Conservation (phyloP, 2,329 filamentous ascomycete species). For the Fusarium ambrosium region DNA sequence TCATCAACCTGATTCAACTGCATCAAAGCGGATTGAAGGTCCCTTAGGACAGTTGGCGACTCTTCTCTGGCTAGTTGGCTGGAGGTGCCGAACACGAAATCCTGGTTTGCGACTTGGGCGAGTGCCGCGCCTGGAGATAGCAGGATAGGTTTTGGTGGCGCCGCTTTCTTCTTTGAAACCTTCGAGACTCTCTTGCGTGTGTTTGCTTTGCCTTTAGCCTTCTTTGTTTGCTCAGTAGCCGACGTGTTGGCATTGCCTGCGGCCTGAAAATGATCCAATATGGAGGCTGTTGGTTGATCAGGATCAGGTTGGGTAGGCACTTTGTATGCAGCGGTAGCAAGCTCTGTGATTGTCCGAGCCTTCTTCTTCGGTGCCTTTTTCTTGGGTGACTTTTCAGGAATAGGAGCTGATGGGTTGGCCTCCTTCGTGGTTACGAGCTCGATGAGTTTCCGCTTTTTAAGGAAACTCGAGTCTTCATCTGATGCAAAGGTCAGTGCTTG, state of each 20-base stretch:
- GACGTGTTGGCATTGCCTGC: constrained; percentile 1
- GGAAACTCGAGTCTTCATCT: constrained; percentile 50
- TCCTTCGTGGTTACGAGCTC: constrained; percentile 61
- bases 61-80: constrained; percentile 84
- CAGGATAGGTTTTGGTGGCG: constrained; percentile 63
- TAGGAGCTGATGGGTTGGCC: constrained; percentile 32
- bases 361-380: constrained; percentile 75
- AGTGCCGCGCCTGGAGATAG: constrained; percentile 78
- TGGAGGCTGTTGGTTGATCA: constrained; percentile 51
- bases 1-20: constrained; percentile 65
- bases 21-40: constrained; percentile 73
- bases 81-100: constrained; percentile 88
- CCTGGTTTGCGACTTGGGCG: constrained; percentile 75
- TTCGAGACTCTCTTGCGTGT: constrained; percentile 50
- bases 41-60: constrained; percentile 74
- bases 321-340: constrained; percentile 79
- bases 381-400: constrained; percentile 56
- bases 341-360: constrained; percentile 80
- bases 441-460: constrained; percentile 70
- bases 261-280: constrained; percentile 59
- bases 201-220: constrained; percentile 51
- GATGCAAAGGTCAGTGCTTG: constrained; percentile 25
- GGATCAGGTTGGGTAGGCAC: constrained; percentile 50
- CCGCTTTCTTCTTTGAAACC: constrained; percentile 56
- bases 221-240: constrained; percentile 26